Evolutionary conservation across 768 basidiomycete genomes (phyloP).

Genomic region (Amanita muscaria): DNA sequence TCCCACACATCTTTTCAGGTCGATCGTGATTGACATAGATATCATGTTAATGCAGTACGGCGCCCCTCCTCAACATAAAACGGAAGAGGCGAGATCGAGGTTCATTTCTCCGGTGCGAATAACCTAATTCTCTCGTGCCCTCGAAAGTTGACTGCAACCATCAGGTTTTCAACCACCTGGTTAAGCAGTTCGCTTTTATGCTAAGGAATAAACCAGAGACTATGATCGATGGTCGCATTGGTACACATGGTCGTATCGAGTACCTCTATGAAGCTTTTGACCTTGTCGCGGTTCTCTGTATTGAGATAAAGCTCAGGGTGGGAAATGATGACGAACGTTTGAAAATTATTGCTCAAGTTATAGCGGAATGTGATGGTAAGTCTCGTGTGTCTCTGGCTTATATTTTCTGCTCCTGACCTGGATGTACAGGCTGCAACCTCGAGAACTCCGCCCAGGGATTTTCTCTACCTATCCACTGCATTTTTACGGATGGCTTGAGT

Average conservation of each 20-base stretch:
- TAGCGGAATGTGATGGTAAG: slow-evolving; percentile 14
- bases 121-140: slow-evolving; percentile 9
- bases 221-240: slow-evolving; percentile 10
- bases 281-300: slow-evolving; percentile 12
- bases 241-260: slow-evolving; percentile 10
- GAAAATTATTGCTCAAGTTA: slow-evolving; percentile 15
- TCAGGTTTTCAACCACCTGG: slow-evolving; percentile 15
- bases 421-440: too few species aligned
- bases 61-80: slow-evolving; percentile 14
- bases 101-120: slow-evolving; percentile 16
- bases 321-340: slow-evolving; percentile 12
- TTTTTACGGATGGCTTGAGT: slow-evolving; percentile 11
- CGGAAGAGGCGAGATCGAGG: slow-evolving; percentile 16
- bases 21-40: slow-evolving; percentile 17
- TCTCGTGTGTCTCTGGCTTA: slow-evolving; percentile 2
- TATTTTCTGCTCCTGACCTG: slow-evolving; percentile 7
- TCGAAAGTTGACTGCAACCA: slow-evolving; percentile 10
- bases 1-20: slow-evolving; percentile 16
- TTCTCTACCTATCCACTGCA: too few species aligned
- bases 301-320: slow-evolving; percentile 12
- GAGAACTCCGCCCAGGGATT: too few species aligned
- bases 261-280: slow-evolving; percentile 15
- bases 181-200: slow-evolving; percentile 11
- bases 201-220: slow-evolving; percentile 14
- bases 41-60: slow-evolving; percentile 15